Percentiles rank a stretch among this genome's conserved stretches.
phyloP scores from a whole-genome alignment of 2,329 filamentous ascomycete species.

The Lecanosticta acicola region DNA sequence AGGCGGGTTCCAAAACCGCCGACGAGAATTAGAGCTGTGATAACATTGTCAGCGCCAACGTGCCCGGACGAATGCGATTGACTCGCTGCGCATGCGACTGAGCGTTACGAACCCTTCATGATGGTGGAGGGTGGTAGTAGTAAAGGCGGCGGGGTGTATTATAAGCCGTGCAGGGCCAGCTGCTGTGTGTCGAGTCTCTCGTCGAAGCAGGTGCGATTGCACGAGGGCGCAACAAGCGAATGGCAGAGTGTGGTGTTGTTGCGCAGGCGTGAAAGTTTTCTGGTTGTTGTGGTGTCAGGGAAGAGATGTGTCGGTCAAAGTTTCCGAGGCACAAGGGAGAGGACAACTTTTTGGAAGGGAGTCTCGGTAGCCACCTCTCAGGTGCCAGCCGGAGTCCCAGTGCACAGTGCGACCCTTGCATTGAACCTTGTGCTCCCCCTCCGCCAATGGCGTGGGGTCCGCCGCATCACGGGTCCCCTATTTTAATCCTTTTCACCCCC shows the following conservation, averaged over 20 bases:
- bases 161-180: conserved; percentile 10
- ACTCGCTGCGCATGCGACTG: conserved; percentile 1
- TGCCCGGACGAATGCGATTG: background rate
- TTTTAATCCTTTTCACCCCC: background rate
- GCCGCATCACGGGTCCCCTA: background rate
- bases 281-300: background rate
- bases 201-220: conserved; percentile 21
- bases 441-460: background rate
- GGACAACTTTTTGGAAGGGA: background rate
- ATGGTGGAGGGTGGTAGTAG: conserved; percentile 11
- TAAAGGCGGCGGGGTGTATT: conserved; percentile 2
- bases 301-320: background rate
- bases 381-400: no score
- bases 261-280: background rate
- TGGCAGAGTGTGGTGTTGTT: background rate
- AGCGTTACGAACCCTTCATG: conserved; percentile 22
- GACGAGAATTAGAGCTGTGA: conserved; percentile 89
- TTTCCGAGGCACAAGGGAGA: background rate
- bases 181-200: conserved; percentile 9
- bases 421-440: background rate
- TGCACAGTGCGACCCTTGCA: no score
- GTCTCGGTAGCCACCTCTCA: background rate
- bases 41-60: conserved; percentile 14
- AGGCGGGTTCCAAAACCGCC: conserved; percentile 98
- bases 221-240: conserved; percentile 30